phyloP scores from a whole-genome alignment of 371 early-diverging fungal species.

The Circinella minor region DNA sequence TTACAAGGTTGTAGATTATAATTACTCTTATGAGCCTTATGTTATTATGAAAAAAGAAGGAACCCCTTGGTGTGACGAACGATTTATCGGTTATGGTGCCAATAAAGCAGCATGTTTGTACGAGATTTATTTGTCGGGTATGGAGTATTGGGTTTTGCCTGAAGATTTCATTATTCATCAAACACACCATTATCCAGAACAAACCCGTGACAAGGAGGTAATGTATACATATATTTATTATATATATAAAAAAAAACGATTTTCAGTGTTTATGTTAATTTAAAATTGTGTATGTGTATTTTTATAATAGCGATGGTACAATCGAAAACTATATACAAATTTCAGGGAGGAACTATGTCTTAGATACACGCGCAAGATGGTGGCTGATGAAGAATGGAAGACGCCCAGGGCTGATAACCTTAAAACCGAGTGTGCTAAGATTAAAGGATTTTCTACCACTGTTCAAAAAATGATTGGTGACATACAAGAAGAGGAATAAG shows the following conservation, averaged over 20 bases:
- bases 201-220: constrained; percentile 49
- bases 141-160: constrained; percentile 60
- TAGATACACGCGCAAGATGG: constrained; percentile 62
- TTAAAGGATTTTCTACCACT: constrained; percentile 44
- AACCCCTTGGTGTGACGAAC: constrained; percentile 64
- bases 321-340: constrained; percentile 62
- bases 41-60: constrained; percentile 53
- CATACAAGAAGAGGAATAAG: neutral
- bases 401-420: constrained; percentile 56
- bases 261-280: no score
- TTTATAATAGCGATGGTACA: constrained; percentile 57
- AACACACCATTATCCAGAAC: constrained; percentile 57
- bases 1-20: constrained; percentile 49
- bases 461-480: constrained; percentile 5
- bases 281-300: neutral
- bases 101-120: constrained; percentile 67
- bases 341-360: constrained; percentile 72
- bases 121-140: constrained; percentile 59
- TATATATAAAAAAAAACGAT: neutral
- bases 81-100: constrained; percentile 61
- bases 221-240: neutral
- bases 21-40: constrained; percentile 59
- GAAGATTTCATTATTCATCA: constrained; percentile 61
- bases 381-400: constrained; percentile 53
- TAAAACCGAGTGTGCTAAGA: constrained; percentile 54